These are phyloP conservation scores for Colletotrichum paranaense DNA, from an alignment of 2,329 filamentous ascomycete species.

Conservation along the genomic window DNA sequence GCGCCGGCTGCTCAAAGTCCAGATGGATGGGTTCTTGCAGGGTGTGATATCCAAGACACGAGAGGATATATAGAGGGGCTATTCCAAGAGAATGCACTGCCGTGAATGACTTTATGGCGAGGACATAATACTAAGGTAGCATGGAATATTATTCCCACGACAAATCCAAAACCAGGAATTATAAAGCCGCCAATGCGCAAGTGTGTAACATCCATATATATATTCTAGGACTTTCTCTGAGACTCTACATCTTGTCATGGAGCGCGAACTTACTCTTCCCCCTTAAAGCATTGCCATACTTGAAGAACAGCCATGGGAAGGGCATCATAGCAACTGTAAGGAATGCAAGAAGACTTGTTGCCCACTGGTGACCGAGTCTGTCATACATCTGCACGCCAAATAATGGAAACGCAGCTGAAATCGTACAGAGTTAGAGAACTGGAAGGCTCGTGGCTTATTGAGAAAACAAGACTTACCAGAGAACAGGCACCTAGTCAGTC, in stretches of 20 bases:
- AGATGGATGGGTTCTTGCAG: background rate
- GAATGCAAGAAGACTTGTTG: conserved; percentile 69
- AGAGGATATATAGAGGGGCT: background rate
- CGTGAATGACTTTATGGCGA: no score
- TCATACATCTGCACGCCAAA: conserved; percentile 81
- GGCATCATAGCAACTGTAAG: conserved; percentile 71
- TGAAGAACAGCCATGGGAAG: conserved; percentile 72
- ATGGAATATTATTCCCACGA: background rate
- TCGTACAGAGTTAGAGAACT: background rate
- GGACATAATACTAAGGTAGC: no score
- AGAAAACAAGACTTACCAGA: conserved; percentile 60
- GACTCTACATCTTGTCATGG: background rate
- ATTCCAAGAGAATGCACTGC: background rate
- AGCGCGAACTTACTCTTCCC: conserved; percentile 63
- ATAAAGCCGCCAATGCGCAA: no score
- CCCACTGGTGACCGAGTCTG: conserved; percentile 77
- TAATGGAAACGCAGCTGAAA: conserved; percentile 75
- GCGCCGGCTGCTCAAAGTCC: background rate
- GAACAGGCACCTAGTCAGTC: conserved; percentile 80
- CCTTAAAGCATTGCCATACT: conserved; percentile 67
- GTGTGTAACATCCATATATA: no score
- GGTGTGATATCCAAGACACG: background rate
- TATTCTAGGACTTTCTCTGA: background rate
- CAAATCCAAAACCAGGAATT: background rate
- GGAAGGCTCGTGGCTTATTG: background rate